A percentile compares a stretch with the other conserved stretches of the same genome.
phyloP scores from a whole-genome alignment of 2,329 filamentous ascomycete species.

The Bipolaris gigantea region DNA sequence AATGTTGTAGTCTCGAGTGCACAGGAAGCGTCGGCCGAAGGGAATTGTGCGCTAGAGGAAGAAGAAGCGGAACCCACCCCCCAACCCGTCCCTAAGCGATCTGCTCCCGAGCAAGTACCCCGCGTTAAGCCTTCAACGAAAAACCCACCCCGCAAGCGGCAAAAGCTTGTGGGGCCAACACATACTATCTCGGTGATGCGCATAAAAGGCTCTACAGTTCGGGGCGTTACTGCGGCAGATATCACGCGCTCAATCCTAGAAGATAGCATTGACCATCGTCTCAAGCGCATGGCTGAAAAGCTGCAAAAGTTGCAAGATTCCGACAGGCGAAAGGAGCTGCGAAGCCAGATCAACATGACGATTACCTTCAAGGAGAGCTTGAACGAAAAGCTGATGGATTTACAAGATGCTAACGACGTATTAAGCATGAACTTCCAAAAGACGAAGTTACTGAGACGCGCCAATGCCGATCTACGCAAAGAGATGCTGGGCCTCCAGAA shows the following conservation, averaged over 20 bases:
- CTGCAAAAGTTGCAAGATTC: slow-evolving; percentile 46
- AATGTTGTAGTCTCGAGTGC: slow-evolving; percentile 18
- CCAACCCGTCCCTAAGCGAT: slow-evolving; percentile 13
- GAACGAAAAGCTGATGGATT: slow-evolving; percentile 53
- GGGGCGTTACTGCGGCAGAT: slow-evolving; percentile 54
- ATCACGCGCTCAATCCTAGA: slow-evolving; percentile 56
- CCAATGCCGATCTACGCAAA: slow-evolving; percentile 51
- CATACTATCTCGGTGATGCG: slow-evolving; percentile 41
- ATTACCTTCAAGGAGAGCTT: slow-evolving; percentile 53
- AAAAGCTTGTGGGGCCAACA: slow-evolving; percentile 34
- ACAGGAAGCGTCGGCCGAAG: slow-evolving; percentile 20
- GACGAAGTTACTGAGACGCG: slow-evolving; percentile 49
- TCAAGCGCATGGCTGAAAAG: slow-evolving; percentile 47
- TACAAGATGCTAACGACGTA: slow-evolving; percentile 57
- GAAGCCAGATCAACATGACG: slow-evolving; percentile 52
- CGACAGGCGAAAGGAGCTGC: slow-evolving; percentile 44
- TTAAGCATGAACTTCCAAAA: slow-evolving; percentile 52
- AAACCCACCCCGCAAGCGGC: slow-evolving; percentile 34
- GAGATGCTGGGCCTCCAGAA: slow-evolving; percentile 53
- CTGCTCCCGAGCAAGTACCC: slow-evolving; percentile 17
- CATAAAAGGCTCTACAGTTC: slow-evolving; percentile 42
- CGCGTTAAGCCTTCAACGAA: slow-evolving; percentile 18
- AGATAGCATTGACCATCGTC: slow-evolving; percentile 53
- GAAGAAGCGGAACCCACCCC: slow-evolving; percentile 17
- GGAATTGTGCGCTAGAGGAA: slow-evolving; percentile 22